These are phyloP conservation scores for Syncephalis fuscata DNA, from an alignment of 371 early-diverging fungal species.

Conservation along the genomic window DNA sequence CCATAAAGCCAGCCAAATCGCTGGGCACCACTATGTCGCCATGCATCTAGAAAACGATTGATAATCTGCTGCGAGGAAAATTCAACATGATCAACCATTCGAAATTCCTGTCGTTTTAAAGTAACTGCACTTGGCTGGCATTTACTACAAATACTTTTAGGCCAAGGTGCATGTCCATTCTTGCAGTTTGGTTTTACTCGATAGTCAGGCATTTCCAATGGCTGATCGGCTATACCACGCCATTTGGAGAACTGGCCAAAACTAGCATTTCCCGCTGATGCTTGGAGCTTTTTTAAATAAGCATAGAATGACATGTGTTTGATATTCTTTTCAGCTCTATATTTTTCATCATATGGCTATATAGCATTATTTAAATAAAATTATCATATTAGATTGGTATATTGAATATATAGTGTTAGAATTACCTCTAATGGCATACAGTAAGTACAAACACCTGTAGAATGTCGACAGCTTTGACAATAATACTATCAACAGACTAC, in stretches of 20 bases:
- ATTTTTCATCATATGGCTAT: constrained; percentile 75
- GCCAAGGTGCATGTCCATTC: constrained; percentile 79
- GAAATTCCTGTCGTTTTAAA: constrained; percentile 79
- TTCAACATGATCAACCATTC: constrained; percentile 98
- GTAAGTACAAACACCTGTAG: constrained; percentile 93
- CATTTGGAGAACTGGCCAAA: constrained; percentile 14
- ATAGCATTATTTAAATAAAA: not conserved
- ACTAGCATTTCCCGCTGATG: constrained; percentile 36
- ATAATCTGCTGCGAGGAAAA: constrained; percentile 81
- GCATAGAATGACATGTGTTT: constrained; percentile 96
- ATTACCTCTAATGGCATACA: constrained; percentile 88
- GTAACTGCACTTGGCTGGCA: constrained; percentile 94
- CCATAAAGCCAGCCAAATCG: constrained; percentile 93
- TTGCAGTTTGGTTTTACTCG: constrained; percentile 66
- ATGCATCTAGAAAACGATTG: constrained; percentile 74
- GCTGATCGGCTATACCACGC: constrained; percentile 35
- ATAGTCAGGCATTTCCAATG: constrained; percentile 71
- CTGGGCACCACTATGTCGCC: constrained; percentile 80
- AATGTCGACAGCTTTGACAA: constrained; percentile 75
- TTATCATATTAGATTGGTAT: too few species aligned
- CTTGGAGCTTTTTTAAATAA: constrained; percentile 59
- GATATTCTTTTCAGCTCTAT: constrained; percentile 78
- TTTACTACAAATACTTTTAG: constrained; percentile 90
- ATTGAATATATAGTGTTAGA: too few species aligned
- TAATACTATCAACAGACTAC: not conserved